phyloP scores from a whole-genome alignment of 495 filamentous ascomycete species.

The Trypethelium eluteriae region DNA sequence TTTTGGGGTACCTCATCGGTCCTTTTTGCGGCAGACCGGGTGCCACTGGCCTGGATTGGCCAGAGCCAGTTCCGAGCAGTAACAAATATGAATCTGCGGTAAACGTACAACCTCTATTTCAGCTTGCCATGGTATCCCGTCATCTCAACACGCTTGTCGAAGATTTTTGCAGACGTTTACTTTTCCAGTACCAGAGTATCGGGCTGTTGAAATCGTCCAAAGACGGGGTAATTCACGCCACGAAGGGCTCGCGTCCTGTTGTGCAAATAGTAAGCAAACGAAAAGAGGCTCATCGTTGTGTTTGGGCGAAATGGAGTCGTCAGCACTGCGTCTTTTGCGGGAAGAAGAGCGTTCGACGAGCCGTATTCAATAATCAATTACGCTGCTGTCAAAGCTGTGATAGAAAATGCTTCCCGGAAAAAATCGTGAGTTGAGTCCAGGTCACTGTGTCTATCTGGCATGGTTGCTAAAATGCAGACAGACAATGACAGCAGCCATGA shows the following conservation, averaged over 20 bases:
- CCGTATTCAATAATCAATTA: constrained; percentile 1
- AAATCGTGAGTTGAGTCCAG: not conserved
- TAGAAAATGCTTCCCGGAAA: not conserved
- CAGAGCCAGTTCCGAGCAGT: not conserved
- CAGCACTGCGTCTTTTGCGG: not conserved
- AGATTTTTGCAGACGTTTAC: not conserved
- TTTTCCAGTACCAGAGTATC: not conserved
- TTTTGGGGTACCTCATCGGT: not conserved
- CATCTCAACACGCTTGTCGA: not conserved
- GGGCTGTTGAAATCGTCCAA: not conserved
- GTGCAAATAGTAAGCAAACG: not conserved
- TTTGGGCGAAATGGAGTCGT: not conserved
- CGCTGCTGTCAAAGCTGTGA: not conserved
- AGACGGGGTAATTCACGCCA: not conserved
- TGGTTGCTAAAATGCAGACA: not conserved
- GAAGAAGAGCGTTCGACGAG: not conserved
- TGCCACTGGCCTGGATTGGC: not conserved
- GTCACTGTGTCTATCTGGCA: not conserved
- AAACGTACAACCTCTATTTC: not conserved
- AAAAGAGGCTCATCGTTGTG: not conserved
- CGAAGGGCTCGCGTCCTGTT: no score
- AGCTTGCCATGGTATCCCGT: not conserved
- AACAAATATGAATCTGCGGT: not conserved
- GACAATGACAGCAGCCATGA: not conserved
- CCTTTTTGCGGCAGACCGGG: not conserved